Percentiles rank a stretch among this genome's conserved stretches.
phyloP scores from a whole-genome alignment of 2,329 filamentous ascomycete species.

The Bipolaris cookei region DNA sequence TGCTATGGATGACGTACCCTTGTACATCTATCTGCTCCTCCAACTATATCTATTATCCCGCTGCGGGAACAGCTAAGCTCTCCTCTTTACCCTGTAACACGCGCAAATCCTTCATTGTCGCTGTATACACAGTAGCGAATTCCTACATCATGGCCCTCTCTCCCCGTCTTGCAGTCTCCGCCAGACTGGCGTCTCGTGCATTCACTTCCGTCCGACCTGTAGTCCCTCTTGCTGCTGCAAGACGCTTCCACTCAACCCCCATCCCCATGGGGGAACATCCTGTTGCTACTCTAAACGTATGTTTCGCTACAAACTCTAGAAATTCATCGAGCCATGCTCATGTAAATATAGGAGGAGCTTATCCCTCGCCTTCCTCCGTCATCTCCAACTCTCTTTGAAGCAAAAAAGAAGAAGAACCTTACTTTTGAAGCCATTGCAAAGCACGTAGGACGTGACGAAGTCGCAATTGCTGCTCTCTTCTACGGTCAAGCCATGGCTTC shows the following conservation, averaged over 20 bases:
- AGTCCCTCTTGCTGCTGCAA: constrained; percentile 29
- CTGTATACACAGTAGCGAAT: constrained; percentile 23
- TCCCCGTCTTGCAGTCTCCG: constrained; percentile 40
- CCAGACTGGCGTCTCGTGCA: constrained; percentile 40
- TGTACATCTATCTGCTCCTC: constrained; percentile 18
- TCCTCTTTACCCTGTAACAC: constrained; percentile 24
- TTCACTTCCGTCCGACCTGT: constrained; percentile 36
- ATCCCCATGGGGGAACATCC: constrained; percentile 46
- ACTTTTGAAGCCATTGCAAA: constrained; percentile 80
- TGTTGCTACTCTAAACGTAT: constrained; percentile 50
- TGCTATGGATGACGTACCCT: constrained; percentile 18
- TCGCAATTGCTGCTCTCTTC: constrained; percentile 86
- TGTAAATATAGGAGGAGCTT: constrained; percentile 63
- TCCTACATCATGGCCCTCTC: constrained; percentile 33
- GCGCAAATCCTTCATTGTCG: constrained; percentile 5
- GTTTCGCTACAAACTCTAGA: background rate
- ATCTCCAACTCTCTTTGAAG: constrained; percentile 76
- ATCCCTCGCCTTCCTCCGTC: constrained; percentile 72
- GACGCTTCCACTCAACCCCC: constrained; percentile 36
- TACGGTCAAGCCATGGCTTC: constrained; percentile 84
- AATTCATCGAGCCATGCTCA: constrained; percentile 15
- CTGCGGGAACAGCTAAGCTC: constrained; percentile 23
- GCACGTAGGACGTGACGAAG: constrained; percentile 77
- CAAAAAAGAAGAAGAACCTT: constrained; percentile 76
- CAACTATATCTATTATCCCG: constrained; percentile 20